Percentiles rank a stretch among this genome's conserved stretches.
Evolutionary conservation across 305 asterid genomes (phyloP).

Genomic region (Lippia alba): DNA sequence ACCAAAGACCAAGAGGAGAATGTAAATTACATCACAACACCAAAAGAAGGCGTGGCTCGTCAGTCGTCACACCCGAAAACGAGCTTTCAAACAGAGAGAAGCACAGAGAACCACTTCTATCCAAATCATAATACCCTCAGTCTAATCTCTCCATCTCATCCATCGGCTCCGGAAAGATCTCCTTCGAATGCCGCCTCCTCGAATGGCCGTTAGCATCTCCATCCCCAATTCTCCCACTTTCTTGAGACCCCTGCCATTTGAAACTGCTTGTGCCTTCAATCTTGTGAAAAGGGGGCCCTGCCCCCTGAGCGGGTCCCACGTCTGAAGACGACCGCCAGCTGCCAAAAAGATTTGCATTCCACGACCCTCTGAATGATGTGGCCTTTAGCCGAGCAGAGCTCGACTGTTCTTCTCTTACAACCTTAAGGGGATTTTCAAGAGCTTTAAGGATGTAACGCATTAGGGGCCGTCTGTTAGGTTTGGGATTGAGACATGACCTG

Average conservation of each 20-base stretch:
- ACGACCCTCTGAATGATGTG: constrained; percentile 77
- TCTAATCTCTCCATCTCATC: constrained; percentile 41
- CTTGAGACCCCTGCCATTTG: constrained; percentile 74
- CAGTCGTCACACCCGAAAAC: neutral
- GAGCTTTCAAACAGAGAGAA: constrained; percentile 27
- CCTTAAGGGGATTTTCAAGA: constrained; percentile 83
- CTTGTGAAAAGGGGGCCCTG: constrained; percentile 35
- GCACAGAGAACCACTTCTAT: constrained; percentile 30
- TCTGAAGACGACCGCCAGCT: constrained; percentile 85
- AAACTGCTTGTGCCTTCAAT: constrained; percentile 65
- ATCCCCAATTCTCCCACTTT: constrained; percentile 58
- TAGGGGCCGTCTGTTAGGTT: constrained; percentile 76
- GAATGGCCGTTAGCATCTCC: constrained; percentile 54
- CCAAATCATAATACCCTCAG: constrained; percentile 35
- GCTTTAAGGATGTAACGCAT: constrained; percentile 93
- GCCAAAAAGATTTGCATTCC: constrained; percentile 80
- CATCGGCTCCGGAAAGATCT: constrained; percentile 69
- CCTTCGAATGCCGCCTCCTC: constrained; percentile 61
- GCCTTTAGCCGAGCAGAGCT: constrained; percentile 80
- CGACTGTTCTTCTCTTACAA: constrained; percentile 75
- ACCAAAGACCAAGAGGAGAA: constrained; percentile 8
- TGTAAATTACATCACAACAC: constrained; percentile 30
- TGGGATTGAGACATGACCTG: constrained; percentile 87
- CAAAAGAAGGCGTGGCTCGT: constrained; percentile 13
- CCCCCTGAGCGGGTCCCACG: constrained; percentile 44